These are phyloP conservation scores for Ampelocalamus luodianensis DNA, from an alignment of 176 grass and related monocot species.

Conservation along the genomic window DNA sequence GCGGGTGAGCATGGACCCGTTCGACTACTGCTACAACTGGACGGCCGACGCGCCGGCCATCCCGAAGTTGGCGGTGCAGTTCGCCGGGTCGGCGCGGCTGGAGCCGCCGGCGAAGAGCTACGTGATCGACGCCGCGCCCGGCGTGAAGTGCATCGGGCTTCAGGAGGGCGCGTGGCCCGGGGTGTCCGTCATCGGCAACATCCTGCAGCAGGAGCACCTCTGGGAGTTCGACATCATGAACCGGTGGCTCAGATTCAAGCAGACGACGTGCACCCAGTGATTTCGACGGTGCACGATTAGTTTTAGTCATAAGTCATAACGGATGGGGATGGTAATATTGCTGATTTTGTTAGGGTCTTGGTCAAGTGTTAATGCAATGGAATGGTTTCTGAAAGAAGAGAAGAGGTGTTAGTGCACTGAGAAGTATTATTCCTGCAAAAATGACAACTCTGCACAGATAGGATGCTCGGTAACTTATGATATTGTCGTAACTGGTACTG, in stretches of 20 bases:
- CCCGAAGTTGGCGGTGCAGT: conserved; percentile 70
- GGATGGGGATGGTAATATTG: background rate
- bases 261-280: conserved; percentile 46
- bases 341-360: background rate
- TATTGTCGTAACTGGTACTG: too few relatives aligned
- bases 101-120: conserved; percentile 93
- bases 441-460: background rate
- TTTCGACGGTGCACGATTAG: background rate
- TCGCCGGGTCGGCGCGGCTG: conserved; percentile 57
- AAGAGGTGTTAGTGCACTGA: background rate
- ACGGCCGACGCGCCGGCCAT: conserved; percentile 28
- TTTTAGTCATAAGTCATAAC: background rate
- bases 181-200: conserved; percentile 76
- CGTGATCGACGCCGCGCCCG: conserved; percentile 80
- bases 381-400: background rate
- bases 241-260: conserved; percentile 64
- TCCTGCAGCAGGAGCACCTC: conserved; percentile 88
- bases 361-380: background rate
- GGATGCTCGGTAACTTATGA: too few relatives aligned
- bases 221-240: conserved; percentile 90
- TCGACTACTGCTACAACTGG: conserved; percentile 98
- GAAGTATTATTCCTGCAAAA: background rate
- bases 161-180: conserved; percentile 66
- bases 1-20: conserved; percentile 56
- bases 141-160: conserved; percentile 84